A percentile compares a stretch with the other conserved stretches of the same genome.
These are phyloP conservation scores for Penicillium sp. DNA, from an alignment of 2,329 filamentous ascomycete genomes.

Conservation along the genomic window DNA sequence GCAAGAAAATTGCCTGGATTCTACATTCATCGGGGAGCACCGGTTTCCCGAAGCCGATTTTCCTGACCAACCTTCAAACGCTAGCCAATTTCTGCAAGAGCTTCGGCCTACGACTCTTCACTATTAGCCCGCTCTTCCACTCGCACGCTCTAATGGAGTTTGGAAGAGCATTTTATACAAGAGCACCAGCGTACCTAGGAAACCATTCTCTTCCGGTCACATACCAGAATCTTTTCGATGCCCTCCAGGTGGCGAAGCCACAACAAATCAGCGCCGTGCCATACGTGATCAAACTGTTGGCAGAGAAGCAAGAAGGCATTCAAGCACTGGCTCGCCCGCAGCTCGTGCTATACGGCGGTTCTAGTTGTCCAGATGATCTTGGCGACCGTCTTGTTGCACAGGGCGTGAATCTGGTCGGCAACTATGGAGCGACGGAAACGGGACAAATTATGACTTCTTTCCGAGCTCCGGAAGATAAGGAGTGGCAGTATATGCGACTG, in stretches of 20 bases:
- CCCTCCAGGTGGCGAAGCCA: slow-evolving; percentile 19
- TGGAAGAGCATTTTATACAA: slow-evolving; percentile 51
- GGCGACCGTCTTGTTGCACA: slow-evolving; percentile 52
- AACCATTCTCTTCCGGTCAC: slow-evolving; percentile 57
- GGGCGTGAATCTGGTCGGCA: slow-evolving; percentile 50
- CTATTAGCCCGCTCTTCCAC: slow-evolving; percentile 58
- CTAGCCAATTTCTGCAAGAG: slow-evolving; percentile 48
- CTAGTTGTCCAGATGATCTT: slow-evolving; percentile 57
- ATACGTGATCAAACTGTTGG: slow-evolving; percentile 61
- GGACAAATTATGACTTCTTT: slow-evolving; percentile 61
- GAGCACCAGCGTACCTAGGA: slow-evolving; percentile 51
- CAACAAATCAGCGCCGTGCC: slow-evolving; percentile 57
- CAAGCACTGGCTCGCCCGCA: slow-evolving; percentile 44
- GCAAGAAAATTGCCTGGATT: slow-evolving; percentile 41
- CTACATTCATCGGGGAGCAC: slow-evolving; percentile 56
- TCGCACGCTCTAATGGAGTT: slow-evolving; percentile 56
- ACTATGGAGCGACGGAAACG: slow-evolving; percentile 52
- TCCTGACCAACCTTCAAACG: slow-evolving; percentile 51
- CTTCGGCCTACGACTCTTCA: slow-evolving; percentile 48
- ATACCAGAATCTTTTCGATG: slow-evolving; percentile 42
- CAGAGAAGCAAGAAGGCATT: slow-evolving; percentile 56
- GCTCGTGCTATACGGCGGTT: slow-evolving; percentile 56
- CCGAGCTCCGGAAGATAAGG: slow-evolving; percentile 51
- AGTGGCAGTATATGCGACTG: slow-evolving; percentile 59
- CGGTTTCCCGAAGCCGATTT: slow-evolving; percentile 62